phyloP scores from a whole-genome alignment of 2,329 filamentous ascomycete genomes.

The Pseudogymnoascus sp. region DNA sequence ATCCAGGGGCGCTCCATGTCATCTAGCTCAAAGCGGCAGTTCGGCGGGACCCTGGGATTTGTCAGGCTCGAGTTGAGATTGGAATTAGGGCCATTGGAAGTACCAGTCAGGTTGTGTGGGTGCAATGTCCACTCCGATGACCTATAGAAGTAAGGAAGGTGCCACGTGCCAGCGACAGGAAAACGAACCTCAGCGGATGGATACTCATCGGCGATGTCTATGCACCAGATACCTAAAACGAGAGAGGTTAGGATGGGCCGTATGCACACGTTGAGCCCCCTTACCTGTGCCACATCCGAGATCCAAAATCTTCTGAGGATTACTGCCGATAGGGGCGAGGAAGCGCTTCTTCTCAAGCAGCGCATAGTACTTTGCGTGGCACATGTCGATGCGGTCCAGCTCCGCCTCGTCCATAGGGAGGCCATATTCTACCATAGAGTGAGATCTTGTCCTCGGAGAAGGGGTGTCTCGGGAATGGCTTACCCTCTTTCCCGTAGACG shows the following conservation, averaged over 20 bases:
- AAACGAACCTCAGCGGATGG: constrained; percentile 10
- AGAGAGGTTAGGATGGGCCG: background rate
- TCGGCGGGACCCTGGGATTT: constrained; percentile 16
- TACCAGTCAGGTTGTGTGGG: constrained; percentile 13
- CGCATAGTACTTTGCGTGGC: constrained; percentile 16
- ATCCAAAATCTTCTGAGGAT: constrained; percentile 30
- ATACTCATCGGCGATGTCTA: constrained; percentile 7
- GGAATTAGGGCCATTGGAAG: background rate
- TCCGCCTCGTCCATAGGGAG: constrained; percentile 18
- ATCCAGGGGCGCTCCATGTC: constrained; percentile 23
- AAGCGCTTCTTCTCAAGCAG: constrained; percentile 15
- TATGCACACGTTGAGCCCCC: background rate
- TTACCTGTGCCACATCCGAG: constrained; percentile 32
- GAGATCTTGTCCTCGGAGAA: background rate
- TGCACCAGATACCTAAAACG: constrained; percentile 9
- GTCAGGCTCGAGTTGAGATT: background rate
- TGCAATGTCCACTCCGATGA: constrained; percentile 11
- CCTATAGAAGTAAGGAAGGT: background rate
- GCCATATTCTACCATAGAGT: constrained; percentile 13
- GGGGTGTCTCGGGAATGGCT: background rate
- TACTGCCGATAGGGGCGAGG: constrained; percentile 5
- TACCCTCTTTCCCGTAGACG: constrained; percentile 13
- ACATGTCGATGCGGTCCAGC: constrained; percentile 17
- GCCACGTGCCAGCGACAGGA: background rate
- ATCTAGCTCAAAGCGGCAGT: constrained; percentile 24